These are phyloP conservation scores for Cystoderma amianthinum DNA, from an alignment of 768 basidiomycete species.

Conservation along the genomic window DNA sequence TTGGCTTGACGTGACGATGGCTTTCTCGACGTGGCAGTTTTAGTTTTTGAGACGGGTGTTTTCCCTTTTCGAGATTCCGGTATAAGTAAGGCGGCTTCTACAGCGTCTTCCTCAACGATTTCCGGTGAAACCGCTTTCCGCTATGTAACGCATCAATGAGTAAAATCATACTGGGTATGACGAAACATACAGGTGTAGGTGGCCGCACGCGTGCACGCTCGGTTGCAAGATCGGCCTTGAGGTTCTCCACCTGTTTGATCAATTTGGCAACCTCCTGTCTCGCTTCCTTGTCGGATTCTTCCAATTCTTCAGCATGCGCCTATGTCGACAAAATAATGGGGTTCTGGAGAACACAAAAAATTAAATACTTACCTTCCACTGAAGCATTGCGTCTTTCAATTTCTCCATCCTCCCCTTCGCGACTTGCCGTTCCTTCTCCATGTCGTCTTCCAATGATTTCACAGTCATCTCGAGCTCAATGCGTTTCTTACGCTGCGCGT, in stretches of 20 bases:
- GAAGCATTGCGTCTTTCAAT: constrained; percentile 29
- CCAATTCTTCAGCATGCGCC: constrained; percentile 29
- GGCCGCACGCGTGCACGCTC: constrained; percentile 26
- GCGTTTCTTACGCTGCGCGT: constrained; percentile 44
- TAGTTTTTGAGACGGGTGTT: no score
- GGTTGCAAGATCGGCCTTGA: constrained; percentile 35
- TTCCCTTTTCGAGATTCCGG: no score
- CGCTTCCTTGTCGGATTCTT: constrained; percentile 25
- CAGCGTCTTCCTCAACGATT: neutral
- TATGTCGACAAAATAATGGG: constrained; percentile 13
- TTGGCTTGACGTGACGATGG: neutral
- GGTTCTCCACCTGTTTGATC: constrained; percentile 34
- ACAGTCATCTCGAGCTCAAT: constrained; percentile 51
- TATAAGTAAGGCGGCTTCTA: no score
- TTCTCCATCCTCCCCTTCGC: constrained; percentile 30
- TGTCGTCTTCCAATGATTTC: constrained; percentile 33
- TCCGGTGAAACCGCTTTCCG: neutral
- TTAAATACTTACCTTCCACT: constrained; percentile 37
- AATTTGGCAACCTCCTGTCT: constrained; percentile 26
- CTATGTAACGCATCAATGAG: neutral
- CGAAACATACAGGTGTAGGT: constrained; percentile 13
- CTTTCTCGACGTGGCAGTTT: neutral
- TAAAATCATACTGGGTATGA: neutral
- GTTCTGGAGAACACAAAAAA: constrained; percentile 1
- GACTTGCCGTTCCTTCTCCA: constrained; percentile 27